Percentiles rank a stretch among this genome's conserved stretches.
phyloP scores from a whole-genome alignment of 495 filamentous ascomycete genomes.

The Penicillium daleae region DNA sequence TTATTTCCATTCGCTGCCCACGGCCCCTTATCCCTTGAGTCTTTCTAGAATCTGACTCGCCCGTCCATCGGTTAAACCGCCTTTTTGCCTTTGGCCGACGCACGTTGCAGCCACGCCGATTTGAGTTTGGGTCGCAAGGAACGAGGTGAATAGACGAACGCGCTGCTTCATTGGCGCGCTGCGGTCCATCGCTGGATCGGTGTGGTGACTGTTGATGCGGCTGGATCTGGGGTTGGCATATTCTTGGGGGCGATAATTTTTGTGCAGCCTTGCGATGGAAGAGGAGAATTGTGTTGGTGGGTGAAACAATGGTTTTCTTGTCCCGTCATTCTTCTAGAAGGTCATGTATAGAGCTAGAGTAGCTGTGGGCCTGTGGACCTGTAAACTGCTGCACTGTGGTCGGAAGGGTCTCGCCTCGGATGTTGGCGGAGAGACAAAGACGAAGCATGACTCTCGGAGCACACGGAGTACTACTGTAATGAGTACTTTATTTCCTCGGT shows the following conservation, averaged over 20 bases:
- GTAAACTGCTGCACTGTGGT: not conserved
- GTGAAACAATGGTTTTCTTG: not conserved
- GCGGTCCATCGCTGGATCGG: constrained; percentile 16
- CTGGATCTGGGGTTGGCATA: constrained; percentile 20
- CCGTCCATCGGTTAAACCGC: constrained; percentile 14
- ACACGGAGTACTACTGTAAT: not conserved
- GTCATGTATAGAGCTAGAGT: not conserved
- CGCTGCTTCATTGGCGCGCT: constrained; percentile 17
- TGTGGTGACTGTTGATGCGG: constrained; percentile 24
- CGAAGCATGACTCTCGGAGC: not conserved
- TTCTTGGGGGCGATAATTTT: constrained; percentile 3
- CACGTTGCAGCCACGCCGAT: constrained; percentile 34
- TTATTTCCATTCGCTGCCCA: not conserved
- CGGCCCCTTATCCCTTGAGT: not conserved
- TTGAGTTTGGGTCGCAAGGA: constrained; percentile 33
- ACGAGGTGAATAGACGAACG: constrained; percentile 14
- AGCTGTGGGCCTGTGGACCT: too few relatives aligned
- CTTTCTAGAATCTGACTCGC: constrained; percentile 27
- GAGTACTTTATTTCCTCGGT: not conserved
- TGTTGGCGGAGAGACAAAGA: constrained; percentile 13
- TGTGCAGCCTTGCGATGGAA: constrained; percentile 8
- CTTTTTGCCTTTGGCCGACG: constrained; percentile 10
- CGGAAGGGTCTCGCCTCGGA: constrained; percentile 9
- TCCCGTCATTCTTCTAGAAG: not conserved
- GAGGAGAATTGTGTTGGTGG: not conserved